Evolutionary conservation across 2,329 filamentous ascomycete species (phyloP).

Genomic region (Gyromitra esculenta): DNA sequence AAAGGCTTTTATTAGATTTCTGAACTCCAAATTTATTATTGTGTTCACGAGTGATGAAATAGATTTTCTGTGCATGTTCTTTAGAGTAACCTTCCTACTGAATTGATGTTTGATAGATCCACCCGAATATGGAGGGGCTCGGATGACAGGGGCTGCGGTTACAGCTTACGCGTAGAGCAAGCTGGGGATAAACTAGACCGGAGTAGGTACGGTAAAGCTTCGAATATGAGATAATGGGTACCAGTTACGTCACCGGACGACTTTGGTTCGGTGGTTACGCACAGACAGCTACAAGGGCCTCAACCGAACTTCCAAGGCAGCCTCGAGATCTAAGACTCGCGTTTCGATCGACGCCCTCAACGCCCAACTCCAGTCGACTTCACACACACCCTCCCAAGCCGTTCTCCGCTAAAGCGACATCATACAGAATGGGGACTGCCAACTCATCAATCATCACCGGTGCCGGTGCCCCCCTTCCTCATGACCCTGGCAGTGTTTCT

Average conservation of each 20-base stretch:
- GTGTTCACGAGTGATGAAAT: conserved; percentile 8
- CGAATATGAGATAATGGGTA: conserved; percentile 21
- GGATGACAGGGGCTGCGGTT: background rate
- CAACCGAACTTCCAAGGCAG: conserved; percentile 43
- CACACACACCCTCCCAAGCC: conserved; percentile 13
- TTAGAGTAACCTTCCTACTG: background rate
- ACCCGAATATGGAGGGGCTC: background rate
- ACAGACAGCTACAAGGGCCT: conserved; percentile 24
- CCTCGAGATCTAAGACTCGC: conserved; percentile 43
- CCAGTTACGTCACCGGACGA: conserved; percentile 25
- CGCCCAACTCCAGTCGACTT: conserved; percentile 7
- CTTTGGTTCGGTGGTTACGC: conserved; percentile 14
- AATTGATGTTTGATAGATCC: conserved; percentile 7
- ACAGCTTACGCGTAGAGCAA: conserved; percentile 16
- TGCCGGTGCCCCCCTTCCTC: background rate
- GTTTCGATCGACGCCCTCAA: conserved; percentile 39
- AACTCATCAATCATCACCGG: conserved; percentile 45
- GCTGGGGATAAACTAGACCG: background rate
- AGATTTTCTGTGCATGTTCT: conserved; percentile 18
- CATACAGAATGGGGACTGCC: conserved; percentile 41
- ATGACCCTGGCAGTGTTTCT: background rate
- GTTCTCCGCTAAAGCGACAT: conserved; percentile 36
- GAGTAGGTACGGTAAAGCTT: conserved; percentile 15
- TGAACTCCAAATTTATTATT: too few species aligned
- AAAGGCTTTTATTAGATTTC: too few species aligned